Evolutionary conservation across 306 rosid species (phyloP).

Genomic region (Hippophae rhamnoides): DNA sequence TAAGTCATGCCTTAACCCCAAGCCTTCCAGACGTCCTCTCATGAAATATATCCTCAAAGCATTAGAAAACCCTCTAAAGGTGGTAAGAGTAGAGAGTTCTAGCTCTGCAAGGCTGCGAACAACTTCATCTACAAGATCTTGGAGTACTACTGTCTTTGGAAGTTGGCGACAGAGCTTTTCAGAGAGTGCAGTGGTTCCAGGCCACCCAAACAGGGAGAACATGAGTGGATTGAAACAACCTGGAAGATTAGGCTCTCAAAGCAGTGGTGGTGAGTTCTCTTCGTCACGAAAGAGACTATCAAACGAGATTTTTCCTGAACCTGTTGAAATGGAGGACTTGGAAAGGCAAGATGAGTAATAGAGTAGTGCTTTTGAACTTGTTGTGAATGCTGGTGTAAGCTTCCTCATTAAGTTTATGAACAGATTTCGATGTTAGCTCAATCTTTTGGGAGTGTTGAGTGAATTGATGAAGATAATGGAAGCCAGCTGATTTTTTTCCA

Average conservation of each 20-base stretch:
- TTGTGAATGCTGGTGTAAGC: neutral
- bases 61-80: conserved; percentile 85
- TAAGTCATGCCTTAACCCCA: conserved; percentile 81
- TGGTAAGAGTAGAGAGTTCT: conserved; percentile 69
- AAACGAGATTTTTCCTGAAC: conserved; percentile 88
- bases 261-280: conserved; percentile 68
- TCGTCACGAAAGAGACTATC: conserved; percentile 74
- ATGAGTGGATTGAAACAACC: conserved; percentile 44
- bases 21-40: conserved; percentile 74
- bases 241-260: conserved; percentile 55
- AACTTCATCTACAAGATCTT: conserved; percentile 72
- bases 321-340: conserved; percentile 48
- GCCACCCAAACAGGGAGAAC: conserved; percentile 36
- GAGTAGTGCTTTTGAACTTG: conserved; percentile 1
- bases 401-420: neutral
- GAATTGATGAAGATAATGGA: neutral
- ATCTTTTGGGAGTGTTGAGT: neutral
- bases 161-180: conserved; percentile 93
- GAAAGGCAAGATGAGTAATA: conserved; percentile 41
- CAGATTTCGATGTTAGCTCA: conserved; percentile 1
- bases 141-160: conserved; percentile 73
- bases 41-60: conserved; percentile 82
- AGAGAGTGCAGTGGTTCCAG: conserved; percentile 37
- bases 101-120: conserved; percentile 73
- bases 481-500: neutral